Percentiles rank a stretch among this genome's conserved stretches.
These are phyloP conservation scores for Cytospora paraplurivora DNA, from an alignment of 2,329 filamentous ascomycete genomes.

Conservation along the genomic window DNA sequence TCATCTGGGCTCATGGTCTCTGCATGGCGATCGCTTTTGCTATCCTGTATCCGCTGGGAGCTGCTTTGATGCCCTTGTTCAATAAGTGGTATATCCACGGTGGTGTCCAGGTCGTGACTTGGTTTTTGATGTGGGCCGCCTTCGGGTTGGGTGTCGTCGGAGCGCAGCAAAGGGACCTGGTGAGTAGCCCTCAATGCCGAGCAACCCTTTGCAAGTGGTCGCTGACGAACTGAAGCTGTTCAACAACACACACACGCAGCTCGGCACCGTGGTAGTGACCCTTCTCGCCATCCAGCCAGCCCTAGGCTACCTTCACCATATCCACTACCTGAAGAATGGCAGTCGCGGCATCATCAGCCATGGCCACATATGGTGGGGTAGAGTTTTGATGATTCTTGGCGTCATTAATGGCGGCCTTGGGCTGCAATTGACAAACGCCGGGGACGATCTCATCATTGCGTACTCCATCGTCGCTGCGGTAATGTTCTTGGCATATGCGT, in stretches of 20 bases:
- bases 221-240: constrained; percentile 47
- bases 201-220: neutral
- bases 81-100: constrained; percentile 62
- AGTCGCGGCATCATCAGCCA: constrained; percentile 55
- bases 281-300: constrained; percentile 60
- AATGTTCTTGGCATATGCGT: constrained; percentile 49
- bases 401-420: constrained; percentile 67
- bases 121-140: constrained; percentile 60
- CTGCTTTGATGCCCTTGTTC: constrained; percentile 61
- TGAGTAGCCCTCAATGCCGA: constrained; percentile 35
- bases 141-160: constrained; percentile 59
- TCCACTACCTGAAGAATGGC: constrained; percentile 50
- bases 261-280: constrained; percentile 58
- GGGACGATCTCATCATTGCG: constrained; percentile 48
- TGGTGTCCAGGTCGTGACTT: constrained; percentile 55
- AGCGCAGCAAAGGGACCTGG: constrained; percentile 44
- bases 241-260: constrained; percentile 53
- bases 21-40: constrained; percentile 64
- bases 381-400: constrained; percentile 58
- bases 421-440: constrained; percentile 50
- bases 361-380: constrained; percentile 64
- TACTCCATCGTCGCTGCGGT: constrained; percentile 59
- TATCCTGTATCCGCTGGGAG: constrained; percentile 61
- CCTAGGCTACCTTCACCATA: constrained; percentile 61
- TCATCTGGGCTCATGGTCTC: constrained; percentile 55